phyloP scores from a whole-genome alignment of 495 filamentous ascomycete genomes.

The Beverwykella pulmonaria region DNA sequence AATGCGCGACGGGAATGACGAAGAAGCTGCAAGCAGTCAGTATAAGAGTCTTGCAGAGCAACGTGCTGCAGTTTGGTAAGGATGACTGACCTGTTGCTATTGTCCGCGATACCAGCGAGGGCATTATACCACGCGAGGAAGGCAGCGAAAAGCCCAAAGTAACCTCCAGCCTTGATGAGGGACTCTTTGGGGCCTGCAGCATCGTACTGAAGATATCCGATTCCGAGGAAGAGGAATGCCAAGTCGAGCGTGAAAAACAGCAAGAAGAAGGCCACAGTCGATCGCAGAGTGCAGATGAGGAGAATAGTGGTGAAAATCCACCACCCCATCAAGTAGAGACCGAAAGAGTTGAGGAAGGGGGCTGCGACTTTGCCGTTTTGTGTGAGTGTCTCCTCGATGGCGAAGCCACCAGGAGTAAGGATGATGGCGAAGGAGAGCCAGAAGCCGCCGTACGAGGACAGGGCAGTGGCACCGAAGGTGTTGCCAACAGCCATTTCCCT shows the following conservation, averaged over 20 bases:
- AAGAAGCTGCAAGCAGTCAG: slow-evolving; percentile 72
- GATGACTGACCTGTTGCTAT: slow-evolving; percentile 65
- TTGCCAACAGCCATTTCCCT: slow-evolving; percentile 98
- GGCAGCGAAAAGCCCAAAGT: slow-evolving; percentile 84
- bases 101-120: slow-evolving; percentile 89
- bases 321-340: slow-evolving; percentile 90
- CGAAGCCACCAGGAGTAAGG: slow-evolving; percentile 48
- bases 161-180: slow-evolving; percentile 77
- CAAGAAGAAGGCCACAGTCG: slow-evolving; percentile 93
- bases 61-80: neutral
- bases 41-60: neutral
- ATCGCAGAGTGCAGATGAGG: slow-evolving; percentile 85
- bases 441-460: slow-evolving; percentile 97
- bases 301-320: slow-evolving; percentile 96
- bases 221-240: slow-evolving; percentile 84
- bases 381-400: slow-evolving; percentile 47
- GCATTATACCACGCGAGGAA: slow-evolving; percentile 98
- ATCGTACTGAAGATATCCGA: slow-evolving; percentile 64
- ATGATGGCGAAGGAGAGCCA: slow-evolving; percentile 92
- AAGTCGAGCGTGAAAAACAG: slow-evolving; percentile 94
- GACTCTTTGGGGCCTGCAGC: slow-evolving; percentile 51
- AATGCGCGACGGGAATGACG: slow-evolving; percentile 90
- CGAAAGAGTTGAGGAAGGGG: slow-evolving; percentile 69
- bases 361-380: slow-evolving; percentile 26
- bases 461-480: slow-evolving; percentile 95